Conservation (phyloP, 1,139 yeast genomes). For the Blastobotrys serpentis region DNA sequence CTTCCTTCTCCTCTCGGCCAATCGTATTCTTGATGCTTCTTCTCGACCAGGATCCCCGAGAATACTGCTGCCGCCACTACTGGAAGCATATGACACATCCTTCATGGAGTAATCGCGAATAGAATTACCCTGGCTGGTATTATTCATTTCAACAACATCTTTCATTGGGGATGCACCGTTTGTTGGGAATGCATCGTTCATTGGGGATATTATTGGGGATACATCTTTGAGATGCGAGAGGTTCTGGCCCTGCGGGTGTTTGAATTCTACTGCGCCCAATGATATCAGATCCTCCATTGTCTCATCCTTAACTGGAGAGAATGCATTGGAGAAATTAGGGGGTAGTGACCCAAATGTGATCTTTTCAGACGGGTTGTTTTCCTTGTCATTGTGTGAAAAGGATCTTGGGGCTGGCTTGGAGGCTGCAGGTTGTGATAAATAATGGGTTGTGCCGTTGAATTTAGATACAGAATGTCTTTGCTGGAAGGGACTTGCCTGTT, state of each 20-base stretch:
- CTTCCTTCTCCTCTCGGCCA: background rate
- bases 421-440: too few relatives aligned
- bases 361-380: conserved; percentile 1
- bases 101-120: conserved; percentile 6
- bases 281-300: conserved; percentile 10
- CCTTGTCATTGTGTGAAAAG: conserved; percentile 7
- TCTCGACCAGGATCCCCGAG: conserved; percentile 12
- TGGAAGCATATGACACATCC: conserved; percentile 8
- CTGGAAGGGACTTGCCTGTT: too few relatives aligned
- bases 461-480: background rate
- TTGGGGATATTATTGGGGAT: conserved; percentile 9
- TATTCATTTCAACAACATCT: background rate
- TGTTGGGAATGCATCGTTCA: too few relatives aligned
- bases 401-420: too few relatives aligned
- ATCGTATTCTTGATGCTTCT: conserved; percentile 5
- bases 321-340: background rate
- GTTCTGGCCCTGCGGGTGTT: background rate
- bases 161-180: conserved; percentile 9
- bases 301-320: background rate
- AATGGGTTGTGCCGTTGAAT: conserved; percentile 1
- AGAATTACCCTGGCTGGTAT: background rate
- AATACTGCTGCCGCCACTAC: conserved; percentile 5
- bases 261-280: conserved; percentile 1
- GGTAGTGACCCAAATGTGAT: background rate
- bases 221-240: background rate